Evolutionary conservation across 176 grass and related monocot genomes (phyloP).

Genomic region (Lolium rigidum): DNA sequence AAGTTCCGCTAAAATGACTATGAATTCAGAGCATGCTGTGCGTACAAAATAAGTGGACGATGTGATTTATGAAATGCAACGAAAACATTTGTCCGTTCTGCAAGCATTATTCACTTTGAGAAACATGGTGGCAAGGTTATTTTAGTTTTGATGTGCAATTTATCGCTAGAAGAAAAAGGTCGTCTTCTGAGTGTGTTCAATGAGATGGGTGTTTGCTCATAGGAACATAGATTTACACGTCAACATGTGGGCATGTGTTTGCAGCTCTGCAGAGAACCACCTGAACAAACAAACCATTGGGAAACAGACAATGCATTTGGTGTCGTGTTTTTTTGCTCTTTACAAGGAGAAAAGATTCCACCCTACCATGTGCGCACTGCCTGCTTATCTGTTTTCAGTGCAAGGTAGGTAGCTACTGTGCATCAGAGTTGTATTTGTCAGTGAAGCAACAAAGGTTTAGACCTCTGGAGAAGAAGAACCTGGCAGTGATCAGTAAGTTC

Average conservation of each 20-base stretch:
- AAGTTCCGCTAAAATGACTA: too few relatives aligned
- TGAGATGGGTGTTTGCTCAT: neutral
- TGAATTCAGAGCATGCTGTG: neutral
- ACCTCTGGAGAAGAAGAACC: neutral
- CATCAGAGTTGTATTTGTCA: neutral
- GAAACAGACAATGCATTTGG: neutral
- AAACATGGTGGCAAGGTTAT: neutral
- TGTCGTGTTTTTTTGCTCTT: neutral
- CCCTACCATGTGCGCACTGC: neutral
- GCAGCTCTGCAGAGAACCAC: neutral
- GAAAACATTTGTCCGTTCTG: neutral
- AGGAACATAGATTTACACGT: neutral
- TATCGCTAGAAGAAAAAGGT: neutral
- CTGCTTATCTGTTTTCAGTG: constrained; percentile 14
- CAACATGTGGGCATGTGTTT: neutral
- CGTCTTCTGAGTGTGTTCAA: neutral
- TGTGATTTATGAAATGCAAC: constrained; percentile 3
- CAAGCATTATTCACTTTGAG: neutral
- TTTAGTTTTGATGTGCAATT: neutral
- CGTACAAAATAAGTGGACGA: neutral
- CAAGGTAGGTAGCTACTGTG: neutral
- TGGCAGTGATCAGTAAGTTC: neutral
- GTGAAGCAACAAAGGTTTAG: neutral
- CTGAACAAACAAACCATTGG: neutral
- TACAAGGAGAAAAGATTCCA: constrained; percentile 12